A percentile compares a stretch with the other conserved stretches of the same genome.
These are phyloP conservation scores for Aspergillus japonicus DNA, from an alignment of 2,329 filamentous ascomycete genomes.

Conservation along the genomic window DNA sequence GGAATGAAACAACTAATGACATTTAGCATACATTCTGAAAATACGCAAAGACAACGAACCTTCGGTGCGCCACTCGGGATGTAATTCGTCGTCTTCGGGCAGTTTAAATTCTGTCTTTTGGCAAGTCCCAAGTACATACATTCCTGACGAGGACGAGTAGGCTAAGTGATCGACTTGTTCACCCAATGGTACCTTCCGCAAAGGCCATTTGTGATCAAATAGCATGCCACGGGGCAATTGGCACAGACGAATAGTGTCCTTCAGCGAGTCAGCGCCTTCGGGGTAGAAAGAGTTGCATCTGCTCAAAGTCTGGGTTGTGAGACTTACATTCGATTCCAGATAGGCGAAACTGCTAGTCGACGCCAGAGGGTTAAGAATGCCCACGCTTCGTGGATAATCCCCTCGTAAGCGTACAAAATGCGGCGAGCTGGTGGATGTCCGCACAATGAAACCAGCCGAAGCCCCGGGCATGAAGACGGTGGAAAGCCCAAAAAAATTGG, in stretches of 20 bases:
- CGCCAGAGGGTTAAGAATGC: conserved; percentile 65
- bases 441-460: conserved; percentile 79
- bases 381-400: conserved; percentile 67
- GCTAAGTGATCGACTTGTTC: conserved; percentile 70
- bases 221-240: conserved; percentile 67
- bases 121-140: conserved; percentile 75
- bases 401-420: conserved; percentile 72
- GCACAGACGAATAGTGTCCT: conserved; percentile 71
- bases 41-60: conserved; percentile 38
- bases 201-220: conserved; percentile 73
- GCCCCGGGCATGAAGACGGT: conserved; percentile 78
- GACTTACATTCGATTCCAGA: conserved; percentile 58
- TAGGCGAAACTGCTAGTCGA: conserved; percentile 84
- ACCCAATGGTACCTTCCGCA: conserved; percentile 68
- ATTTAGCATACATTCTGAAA: conserved; percentile 13
- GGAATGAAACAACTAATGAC: conserved; percentile 50
- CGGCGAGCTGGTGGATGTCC: conserved; percentile 73
- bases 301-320: background rate
- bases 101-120: conserved; percentile 71
- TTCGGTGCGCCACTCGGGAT: conserved; percentile 76
- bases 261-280: conserved; percentile 13
- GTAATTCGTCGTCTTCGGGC: conserved; percentile 80
- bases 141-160: conserved; percentile 71
- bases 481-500: conserved; percentile 68
- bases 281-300: background rate